Evolutionary conservation across 805 yeast species (phyloP), one percentile per base, ranked within the genome.

Genomic region (Candida coleopterorum): DNA sequence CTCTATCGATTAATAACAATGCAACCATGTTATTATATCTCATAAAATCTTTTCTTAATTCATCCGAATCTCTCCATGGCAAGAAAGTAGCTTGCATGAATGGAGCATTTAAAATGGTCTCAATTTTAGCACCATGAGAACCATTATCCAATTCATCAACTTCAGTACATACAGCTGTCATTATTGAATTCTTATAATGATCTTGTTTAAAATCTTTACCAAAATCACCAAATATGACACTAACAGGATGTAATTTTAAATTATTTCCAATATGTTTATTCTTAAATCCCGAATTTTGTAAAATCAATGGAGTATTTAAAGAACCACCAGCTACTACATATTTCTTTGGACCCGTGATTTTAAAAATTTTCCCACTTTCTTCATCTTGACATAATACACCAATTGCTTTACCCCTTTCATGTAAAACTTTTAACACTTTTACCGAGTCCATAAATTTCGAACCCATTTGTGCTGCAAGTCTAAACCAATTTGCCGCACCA

Each of bases 71-170:
- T 6, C 47, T 32, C 72, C 74, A 74, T 2, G 79, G 79, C 7
- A 60, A 23, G 42, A 62, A 70, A 12, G 50, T 49, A 10, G 55
- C 38, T 30, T 60, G 57, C 12, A 72, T 31, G 23, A 46, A 50
- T 2, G 79, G 80, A 11, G 60, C 51, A 43, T 71, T 75, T 28
- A 68, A 55, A 18, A 70, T 39, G 3, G 77, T 60, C 50, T 75
- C 81, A 38, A 75, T 62, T 50, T 64, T 70, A 9, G 75, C 68
- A 2, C 81, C 81, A 46, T 74, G 77, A 3, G 59, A 69, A 34
- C 62, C 52, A 3, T 79, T 78, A 46, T 75, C 79, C 25, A 72
- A 40, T 42, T 75, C 74, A 34, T 66, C 77, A 11, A 49, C 62
- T 44, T 71, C 66, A 9, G 64, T 56, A 45, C 69, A 56, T 3